Evolutionary conservation across 2,329 filamentous ascomycete species (phyloP), one percentile per base, ranked within the genome.

Genomic region (Ophiosphaerella korrae): DNA sequence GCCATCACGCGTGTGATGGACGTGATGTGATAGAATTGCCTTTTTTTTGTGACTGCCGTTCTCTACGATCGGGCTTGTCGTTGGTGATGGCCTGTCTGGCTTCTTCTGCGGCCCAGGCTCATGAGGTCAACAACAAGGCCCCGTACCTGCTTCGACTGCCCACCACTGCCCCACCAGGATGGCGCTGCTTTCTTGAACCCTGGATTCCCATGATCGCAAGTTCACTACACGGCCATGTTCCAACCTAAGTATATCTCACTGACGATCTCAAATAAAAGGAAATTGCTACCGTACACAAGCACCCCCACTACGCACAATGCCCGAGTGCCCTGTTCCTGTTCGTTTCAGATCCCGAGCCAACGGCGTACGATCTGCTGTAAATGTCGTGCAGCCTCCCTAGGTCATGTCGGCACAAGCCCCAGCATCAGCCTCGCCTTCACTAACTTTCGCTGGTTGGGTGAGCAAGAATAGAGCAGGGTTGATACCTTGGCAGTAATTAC

Each of bases 281-380:
- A 16, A 24, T 42, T 42, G 26, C 35, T 32, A 14, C 18, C 23
- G 8, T 11, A 21, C 34, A 34, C 34, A 34, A 36, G 32, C 14
- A 26, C n/a, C 36, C 13, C 42, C 43, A 34, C 34, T 8, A 38
- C 34, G 33, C 34, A 32, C 35, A 18, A 24, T 4, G 32, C 34
- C 34, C 43, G 35, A 23, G 6, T 23, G 36, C 36, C 18, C 14
- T 35, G 33, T n/a, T 35, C 13, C 12, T 29, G 38, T 41, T 31
- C 26, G 44, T 46, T 39, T 46, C 44, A 37, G 36, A 40, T 32
- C 40, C 29, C 44, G 16, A 40, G n/a, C 18, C 40, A 21, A 16
- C 40, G 23, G 29, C 7, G 44, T 13, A 14, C 16, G 35, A 37
- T 35, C 34, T 37, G 14, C 7, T 33, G 34, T 3, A 18, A 40